Evolutionary conservation across 2,329 filamentous ascomycete species (phyloP), one percentile per base, ranked within the genome.

Genomic region (Aureobasidium leucospermi): DNA sequence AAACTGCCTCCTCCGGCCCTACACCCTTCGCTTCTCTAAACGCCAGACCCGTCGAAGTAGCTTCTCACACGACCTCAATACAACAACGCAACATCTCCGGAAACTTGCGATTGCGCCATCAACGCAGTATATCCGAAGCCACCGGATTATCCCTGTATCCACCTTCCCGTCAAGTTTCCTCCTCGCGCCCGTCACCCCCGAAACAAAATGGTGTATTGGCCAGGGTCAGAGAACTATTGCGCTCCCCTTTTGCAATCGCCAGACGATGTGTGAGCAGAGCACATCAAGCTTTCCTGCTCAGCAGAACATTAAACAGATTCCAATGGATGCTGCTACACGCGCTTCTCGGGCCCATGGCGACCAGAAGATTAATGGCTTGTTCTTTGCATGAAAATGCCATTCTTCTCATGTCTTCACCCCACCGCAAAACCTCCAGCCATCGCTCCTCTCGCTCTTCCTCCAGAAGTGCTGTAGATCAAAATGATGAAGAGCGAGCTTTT

Each of bases 251-350:
- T 34, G 63, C 64, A 7, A 63, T 71, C 15, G 71, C 70, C 16
- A 66, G 62, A 56, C 65, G 68, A 34, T 61, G 60, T 64, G 62
- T 70, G 34, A 63, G 67, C 28, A 65, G 68, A 39, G 69, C 70
- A 1, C 66, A 70, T 48, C 47, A 61, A 4, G 63, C 65, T 16
- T 65, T 71, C 46, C 61, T 63, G 23, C 66, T 71, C 6, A 67
- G 66, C 6, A 62, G 63, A 1, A 65, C 69, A 8, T 51, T 72
- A 19, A 65, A 67, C 16, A 64, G 64, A 45, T 63, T 72, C 13
- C 70, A 71, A 57, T 72, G 70, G 70, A 72, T 70, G 68, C 63
- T 69, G 48, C 67, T 70, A 34, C 67, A 67, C 43, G 60, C 66
- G 38, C 63, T 68, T 2, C 64, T 69, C 43, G 72, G 68, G 51